phyloP scores from a whole-genome alignment of 495 filamentous ascomycete species.

The Thozetella sp. region DNA sequence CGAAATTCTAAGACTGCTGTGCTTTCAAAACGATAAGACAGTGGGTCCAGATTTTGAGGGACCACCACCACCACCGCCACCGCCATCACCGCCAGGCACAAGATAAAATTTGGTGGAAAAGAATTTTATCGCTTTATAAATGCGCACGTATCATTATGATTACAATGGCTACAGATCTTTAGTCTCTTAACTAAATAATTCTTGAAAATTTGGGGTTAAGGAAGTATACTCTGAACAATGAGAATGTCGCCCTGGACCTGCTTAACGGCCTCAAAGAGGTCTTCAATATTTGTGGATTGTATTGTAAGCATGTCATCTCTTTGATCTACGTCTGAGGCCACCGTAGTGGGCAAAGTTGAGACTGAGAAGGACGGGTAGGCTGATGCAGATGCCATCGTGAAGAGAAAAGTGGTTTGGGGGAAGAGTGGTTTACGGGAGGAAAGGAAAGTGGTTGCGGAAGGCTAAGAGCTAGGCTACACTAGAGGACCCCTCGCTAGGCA shows the following conservation, averaged over 20 bases:
- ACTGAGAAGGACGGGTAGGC: not conserved
- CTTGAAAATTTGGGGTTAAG: constrained; percentile 1
- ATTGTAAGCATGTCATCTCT: not conserved
- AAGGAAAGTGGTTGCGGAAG: no score
- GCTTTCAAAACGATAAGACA: no score
- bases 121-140: no score
- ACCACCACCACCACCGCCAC: no score
- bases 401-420: not conserved
- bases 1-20: no score
- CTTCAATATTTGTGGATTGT: constrained; percentile 5
- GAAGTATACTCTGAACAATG: constrained; percentile 2
- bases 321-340: not conserved
- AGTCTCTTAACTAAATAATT: not conserved
- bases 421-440: not conserved
- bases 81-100: no score
- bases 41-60: no score
- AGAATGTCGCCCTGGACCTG: constrained; percentile 8
- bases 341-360: not conserved
- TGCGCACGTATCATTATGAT: no score
- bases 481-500: not conserved
- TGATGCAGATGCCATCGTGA: not conserved
- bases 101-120: no score
- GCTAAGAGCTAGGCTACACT: not conserved
- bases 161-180: no score
- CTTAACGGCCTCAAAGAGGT: constrained; percentile 5